Base-by-base conservation (phyloP, 2,329 filamentous ascomycete species). In the Xylariomycetidae sp. region DNA sequence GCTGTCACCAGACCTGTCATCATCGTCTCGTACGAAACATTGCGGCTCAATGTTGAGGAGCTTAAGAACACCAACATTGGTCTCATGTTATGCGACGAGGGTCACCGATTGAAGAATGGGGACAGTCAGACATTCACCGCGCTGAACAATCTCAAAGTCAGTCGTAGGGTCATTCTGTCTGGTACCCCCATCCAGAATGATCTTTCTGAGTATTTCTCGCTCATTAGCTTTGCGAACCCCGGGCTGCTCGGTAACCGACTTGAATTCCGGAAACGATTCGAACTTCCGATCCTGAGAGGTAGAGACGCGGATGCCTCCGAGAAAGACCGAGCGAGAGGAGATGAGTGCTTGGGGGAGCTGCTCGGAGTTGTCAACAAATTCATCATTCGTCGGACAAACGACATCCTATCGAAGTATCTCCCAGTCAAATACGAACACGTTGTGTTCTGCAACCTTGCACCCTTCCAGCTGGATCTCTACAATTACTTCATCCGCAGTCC, bases 351-450 rank as follows among this genome's bases (percentile, higher is more conserved):
- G 14, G 70, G 72, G 4, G 90, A 95, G 51, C 74, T 98, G 11
- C 77, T 95, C 3, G 69, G 70, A 3, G 69, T 94, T 27, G 92
- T 98, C 55, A 98, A 97, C 66, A 96, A 94, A 54, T 98, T 98
- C 64, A 94, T 98, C 57, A 98, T 98, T 50, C 84, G 92, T 39
- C 82, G 92, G 37, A 96, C 90, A 4, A 98, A 98, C 72, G 92
- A 98, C 54, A 94, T 98, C 41, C 66, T 98, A 16, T 96, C 90
- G 32, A 98, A 98, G 60, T 98, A 98, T 56, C 66, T 98, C 38
- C 92, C 92, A 0, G 82, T 97, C 67, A 98, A 98, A 67, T 98
- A 98, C 62, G 92, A 98, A 61, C 92, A 98, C 57, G 92, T 98
- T 18, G 92, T 98, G 1, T 98, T 98, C 64, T 98, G 92, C 71